A percentile compares a stretch with the other conserved stretches of the same genome.
Evolutionary conservation across 1,284 basidiomycete genomes (phyloP).

Genomic region (Marasmius tenuissimus): DNA sequence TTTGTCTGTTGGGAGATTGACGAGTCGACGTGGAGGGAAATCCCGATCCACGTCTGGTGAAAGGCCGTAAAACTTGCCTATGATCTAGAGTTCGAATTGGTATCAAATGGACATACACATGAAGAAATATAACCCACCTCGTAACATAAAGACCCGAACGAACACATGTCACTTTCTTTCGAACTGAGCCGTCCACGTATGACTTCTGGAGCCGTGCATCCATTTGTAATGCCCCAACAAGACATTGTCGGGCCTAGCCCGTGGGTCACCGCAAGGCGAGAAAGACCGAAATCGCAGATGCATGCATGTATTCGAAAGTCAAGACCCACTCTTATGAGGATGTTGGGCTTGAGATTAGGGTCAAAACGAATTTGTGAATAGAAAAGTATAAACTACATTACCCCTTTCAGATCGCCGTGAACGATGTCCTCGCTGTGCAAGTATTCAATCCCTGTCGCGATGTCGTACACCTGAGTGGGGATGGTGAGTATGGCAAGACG

Average conservation of each 20-base stretch:
- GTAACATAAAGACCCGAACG: neutral
- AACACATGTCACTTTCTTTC: neutral
- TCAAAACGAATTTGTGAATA: neutral
- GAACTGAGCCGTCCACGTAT: neutral
- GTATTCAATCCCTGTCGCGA: neutral
- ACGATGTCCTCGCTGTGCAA: neutral
- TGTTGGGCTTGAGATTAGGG: neutral
- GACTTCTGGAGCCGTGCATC: neutral
- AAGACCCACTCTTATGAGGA: neutral
- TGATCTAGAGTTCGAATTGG: too few relatives aligned
- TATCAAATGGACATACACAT: neutral
- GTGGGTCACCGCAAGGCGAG: neutral
- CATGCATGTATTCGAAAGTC: neutral
- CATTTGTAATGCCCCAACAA: neutral
- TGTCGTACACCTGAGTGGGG: neutral
- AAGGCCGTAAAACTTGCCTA: too few relatives aligned
- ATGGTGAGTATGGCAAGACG: too few relatives aligned
- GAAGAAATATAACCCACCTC: neutral
- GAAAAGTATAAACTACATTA: neutral
- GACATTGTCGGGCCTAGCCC: neutral
- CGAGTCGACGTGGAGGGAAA: too few relatives aligned
- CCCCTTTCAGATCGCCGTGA: neutral
- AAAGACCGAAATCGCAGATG: neutral
- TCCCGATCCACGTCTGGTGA: too few relatives aligned
- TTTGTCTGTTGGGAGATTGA: too few relatives aligned